Evolutionary conservation across 2,329 filamentous ascomycete species (phyloP).

Genomic region (Hypocreales sp.): DNA sequence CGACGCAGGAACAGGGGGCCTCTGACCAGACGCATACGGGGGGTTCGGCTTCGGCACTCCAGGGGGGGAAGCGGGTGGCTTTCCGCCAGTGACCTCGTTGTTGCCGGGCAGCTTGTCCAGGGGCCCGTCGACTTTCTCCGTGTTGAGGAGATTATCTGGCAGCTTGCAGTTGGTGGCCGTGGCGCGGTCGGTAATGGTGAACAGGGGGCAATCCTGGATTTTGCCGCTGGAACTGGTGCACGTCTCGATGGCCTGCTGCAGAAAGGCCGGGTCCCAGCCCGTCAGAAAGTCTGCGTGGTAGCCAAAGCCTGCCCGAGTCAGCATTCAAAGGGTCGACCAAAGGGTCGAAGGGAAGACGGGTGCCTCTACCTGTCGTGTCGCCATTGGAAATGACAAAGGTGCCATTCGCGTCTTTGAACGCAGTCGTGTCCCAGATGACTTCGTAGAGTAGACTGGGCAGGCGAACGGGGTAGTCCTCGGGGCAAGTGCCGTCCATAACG

Average conservation of each 20-base stretch:
- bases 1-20: constrained; percentile 14
- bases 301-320: constrained; percentile 39
- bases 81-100: too few relatives aligned
- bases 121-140: constrained; percentile 44
- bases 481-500: constrained; percentile 65
- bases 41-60: constrained; percentile 12
- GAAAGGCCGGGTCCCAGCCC: constrained; percentile 56
- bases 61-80: too few relatives aligned
- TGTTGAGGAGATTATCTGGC: constrained; percentile 29
- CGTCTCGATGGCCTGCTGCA: constrained; percentile 55
- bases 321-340: too few relatives aligned
- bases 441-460: constrained; percentile 70
- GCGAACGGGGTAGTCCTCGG: constrained; percentile 49
- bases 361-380: constrained; percentile 59
- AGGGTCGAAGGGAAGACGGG: too few relatives aligned
- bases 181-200: constrained; percentile 50
- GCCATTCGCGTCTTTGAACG: constrained; percentile 46
- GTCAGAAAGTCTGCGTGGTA: constrained; percentile 71
- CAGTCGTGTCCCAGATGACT: constrained; percentile 64
- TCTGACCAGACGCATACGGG: constrained; percentile 20
- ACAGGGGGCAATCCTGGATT: constrained; percentile 61
- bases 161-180: constrained; percentile 47
- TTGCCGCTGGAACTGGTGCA: constrained; percentile 59
- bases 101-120: constrained; percentile 48
- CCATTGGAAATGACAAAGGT: constrained; percentile 66